Evolutionary conservation across 805 yeast species (phyloP), one percentile per base, ranked within the genome.

Genomic region (Starmerella bombicola): DNA sequence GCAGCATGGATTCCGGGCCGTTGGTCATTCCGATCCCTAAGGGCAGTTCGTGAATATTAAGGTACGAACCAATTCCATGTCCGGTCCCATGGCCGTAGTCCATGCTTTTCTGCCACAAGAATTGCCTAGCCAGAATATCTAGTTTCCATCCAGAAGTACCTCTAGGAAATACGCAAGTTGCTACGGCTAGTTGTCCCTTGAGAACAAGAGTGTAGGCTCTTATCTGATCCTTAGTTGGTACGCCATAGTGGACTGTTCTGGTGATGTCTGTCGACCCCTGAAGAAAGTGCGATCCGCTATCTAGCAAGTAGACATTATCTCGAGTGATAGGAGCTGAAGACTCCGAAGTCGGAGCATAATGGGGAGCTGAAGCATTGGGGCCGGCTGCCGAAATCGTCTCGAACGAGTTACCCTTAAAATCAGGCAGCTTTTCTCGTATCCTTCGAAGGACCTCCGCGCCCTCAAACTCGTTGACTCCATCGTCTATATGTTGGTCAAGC

Each of bases 181-280:
- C 93, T 13, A 91, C 71, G 0, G 88, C 86, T 42, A 91, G 64
- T 55, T 91, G 94, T 6, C 97, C 98, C 62, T 85, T 83, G 42
- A 91, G 66, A 0, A 91, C 99, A 30, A 82, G 63, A 0, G 97
- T 81, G 59, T 84, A 88, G 40, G 76, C 76, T 47, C 68, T 69
- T 22, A 65, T 67, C 56, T 79, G 80, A 46, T 79, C 80, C 12
- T 50, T 51, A 0, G 69, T 52, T 10, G 91, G 84, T 3, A 61
- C 59, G 5, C 64, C 65, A 56, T 82, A 80, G 56, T 82, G 91
- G 37, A 76, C 61, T 0, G 97, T 84, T 52, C 99, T 70, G 0
- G 98, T 91, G 22, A 86, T 83, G 57, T 91, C 99, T 0, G 98
- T 91, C 0, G 98, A 88, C 12, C 97, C 98, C 55, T 91, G 95